Base-by-base conservation (phyloP, 441 rosid genomes). In the Oxalis stricta region DNA sequence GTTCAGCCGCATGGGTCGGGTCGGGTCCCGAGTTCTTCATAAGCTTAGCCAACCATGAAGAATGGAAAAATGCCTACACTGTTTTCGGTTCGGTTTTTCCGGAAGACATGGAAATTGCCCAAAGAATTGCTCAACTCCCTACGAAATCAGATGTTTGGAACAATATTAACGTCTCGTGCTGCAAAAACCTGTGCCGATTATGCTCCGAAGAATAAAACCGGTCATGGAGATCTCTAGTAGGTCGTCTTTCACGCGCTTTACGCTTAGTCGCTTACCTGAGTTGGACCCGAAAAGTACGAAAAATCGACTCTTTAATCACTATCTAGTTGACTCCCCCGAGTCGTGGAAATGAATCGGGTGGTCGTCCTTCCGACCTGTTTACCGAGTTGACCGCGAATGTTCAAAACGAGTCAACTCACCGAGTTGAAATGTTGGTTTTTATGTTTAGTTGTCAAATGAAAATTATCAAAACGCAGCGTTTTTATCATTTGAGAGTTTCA, bases 11-110 rank as follows among this genome's bases (percentile, higher is more conserved):
- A 0, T 91, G 96, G 95, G 68, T 77, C 4, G 82, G 79, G 48
- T 79, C 88, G 4, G 95, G 95, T 7, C 96, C 95, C 0, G 96
- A 81, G 53, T 91, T 91, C 69, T 81, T 86, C 51, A 66, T 86
- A 38, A 91, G 95, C 72, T 69, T 91, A 38, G 91, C 83, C 3
- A 72, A 77, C 58, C 99, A 91, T 38, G 57, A 51, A 14, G 96
- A 91, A 57, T 86, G 99, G 99, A 71, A 70, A 51, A 79, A 69
- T 3, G 53, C 68, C 1, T 79, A 84, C 61, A 81, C 92, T 0
- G 86, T 79, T 3, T 84, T 86, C 2, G 99, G 95, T 32, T 77
- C 77, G 32, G 81, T 91, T 56, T 75, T 86, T 48, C 81, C 76
- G 0, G 86, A 83, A 66, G 86, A 86, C 65, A 79, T 91, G 92